Evolutionary conservation across 108 stramenopile species (phyloP), one percentile per base, ranked within the genome.

Genomic region (Nitzschia palea): DNA sequence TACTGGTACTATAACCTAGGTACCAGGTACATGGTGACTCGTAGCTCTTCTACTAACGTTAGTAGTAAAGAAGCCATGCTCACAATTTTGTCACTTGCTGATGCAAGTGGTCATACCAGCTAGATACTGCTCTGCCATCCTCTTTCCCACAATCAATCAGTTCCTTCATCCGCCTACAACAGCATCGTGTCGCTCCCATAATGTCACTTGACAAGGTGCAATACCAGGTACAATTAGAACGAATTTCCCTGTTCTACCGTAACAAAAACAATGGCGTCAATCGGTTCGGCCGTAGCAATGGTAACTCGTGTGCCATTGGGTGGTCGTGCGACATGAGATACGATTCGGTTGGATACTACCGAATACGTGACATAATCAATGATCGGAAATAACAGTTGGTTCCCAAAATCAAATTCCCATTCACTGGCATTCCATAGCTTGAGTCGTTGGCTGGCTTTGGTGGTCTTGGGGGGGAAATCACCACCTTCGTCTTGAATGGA

Each of bases 251-350:
- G 59, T 40, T 60, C 36, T n/a, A 60, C 59, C 0, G 59, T 60
- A 36, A 60, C 43, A 23, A 42, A 43, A 1, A 60, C 40, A 10
- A 14, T 14, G 9, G 59, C 59, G 23, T 60, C 33, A 1, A 60
- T 34, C 6, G 37, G 36, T 2, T 40, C 36, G 15, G 59, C 40
- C 40, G 23, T 42, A 26, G 23, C 40, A 1, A 60, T 40, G 2
- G 18, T 40, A 2, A 60, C 40, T 2, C 20, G 8, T 8, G 59
- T 60, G 2, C 59, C 59, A 43, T 60, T 60, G 22, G 59, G 59
- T 14, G 59, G 59, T 34, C 59, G 36, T 15, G 59, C 59, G n/a
- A 60, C 23, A 22, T 60, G 59, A n/a, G 59, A 60, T 12, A 60
- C 15, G 6, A 60, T 18, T 1, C 10, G 22, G 2, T 1, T n/a